phyloP scores from a whole-genome alignment of 441 rosid species.

The Euphorbia schlechtendalii region DNA sequence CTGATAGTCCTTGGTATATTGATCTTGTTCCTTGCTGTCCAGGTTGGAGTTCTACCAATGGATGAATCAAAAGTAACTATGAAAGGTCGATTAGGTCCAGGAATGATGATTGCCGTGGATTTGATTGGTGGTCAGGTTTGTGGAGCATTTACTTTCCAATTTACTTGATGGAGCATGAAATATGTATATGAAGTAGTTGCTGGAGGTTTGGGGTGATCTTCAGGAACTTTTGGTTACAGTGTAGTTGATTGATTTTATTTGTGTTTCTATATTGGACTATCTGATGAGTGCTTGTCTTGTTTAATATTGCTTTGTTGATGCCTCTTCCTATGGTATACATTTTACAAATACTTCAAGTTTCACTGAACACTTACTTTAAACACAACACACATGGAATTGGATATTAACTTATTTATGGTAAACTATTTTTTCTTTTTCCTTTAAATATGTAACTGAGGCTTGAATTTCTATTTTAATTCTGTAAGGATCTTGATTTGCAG shows the following conservation, averaged over 20 bases:
- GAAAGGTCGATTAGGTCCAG: conserved; percentile 99
- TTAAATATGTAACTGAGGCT: neutral
- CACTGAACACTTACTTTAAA: neutral
- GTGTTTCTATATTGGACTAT: neutral
- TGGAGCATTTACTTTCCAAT: conserved; percentile 24
- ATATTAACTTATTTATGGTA: neutral
- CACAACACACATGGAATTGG: neutral
- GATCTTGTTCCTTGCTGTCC: conserved; percentile 23
- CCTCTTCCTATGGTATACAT: too few relatives aligned
- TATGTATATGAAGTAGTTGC: neutral
- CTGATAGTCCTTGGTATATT: conserved; percentile 14
- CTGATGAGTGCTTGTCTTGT: neutral
- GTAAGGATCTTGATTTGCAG: conserved; percentile 33
- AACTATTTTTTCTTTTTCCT: neutral
- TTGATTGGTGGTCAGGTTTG: conserved; percentile 84
- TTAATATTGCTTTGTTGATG: neutral
- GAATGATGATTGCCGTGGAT: conserved; percentile 98
- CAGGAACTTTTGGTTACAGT: neutral
- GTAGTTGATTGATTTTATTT: neutral
- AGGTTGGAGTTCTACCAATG: conserved; percentile 98
- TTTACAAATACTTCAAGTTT: too few relatives aligned
- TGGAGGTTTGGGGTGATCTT: neutral
- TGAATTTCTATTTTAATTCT: conserved; percentile 12
- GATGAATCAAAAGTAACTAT: conserved; percentile 85
- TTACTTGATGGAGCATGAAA: neutral